Evolutionary conservation across 2,329 filamentous ascomycete species (phyloP).

Genomic region (Fusarium proliferatum): DNA sequence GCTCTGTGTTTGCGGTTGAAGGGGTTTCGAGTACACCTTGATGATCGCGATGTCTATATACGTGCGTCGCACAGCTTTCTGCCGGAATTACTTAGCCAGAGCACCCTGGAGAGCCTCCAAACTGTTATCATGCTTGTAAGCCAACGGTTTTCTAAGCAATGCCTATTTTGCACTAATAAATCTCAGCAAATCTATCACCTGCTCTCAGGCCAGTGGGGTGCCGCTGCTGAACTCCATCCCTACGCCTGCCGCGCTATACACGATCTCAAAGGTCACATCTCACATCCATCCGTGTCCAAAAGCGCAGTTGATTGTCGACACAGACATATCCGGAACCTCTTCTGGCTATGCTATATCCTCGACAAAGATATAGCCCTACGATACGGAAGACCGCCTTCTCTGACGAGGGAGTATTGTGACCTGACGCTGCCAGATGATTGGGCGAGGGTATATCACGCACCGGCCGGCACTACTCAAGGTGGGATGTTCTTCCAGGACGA

Average conservation of each 20-base stretch:
- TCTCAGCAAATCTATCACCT: neutral
- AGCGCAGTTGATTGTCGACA: accelerated
- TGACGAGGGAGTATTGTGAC: neutral
- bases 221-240: neutral
- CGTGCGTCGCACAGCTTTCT: neutral
- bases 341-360: neutral
- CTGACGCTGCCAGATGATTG: neutral
- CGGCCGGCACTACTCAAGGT: accelerated
- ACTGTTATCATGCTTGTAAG: neutral
- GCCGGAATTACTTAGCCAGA: accelerated
- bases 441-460: neutral
- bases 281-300: accelerated
- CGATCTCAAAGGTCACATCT: neutral
- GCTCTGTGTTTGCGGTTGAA: neutral
- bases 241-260: neutral
- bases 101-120: neutral
- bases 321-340: neutral
- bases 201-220: neutral
- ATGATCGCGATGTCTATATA: neutral
- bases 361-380: neutral
- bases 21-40: accelerated
- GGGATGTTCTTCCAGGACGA: neutral
- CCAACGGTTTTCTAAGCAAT: accelerated
- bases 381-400: neutral
- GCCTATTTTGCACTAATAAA: accelerated